These are phyloP conservation scores for Tulasnella sp. DNA, from an alignment of 768 basidiomycete genomes.

Conservation along the genomic window DNA sequence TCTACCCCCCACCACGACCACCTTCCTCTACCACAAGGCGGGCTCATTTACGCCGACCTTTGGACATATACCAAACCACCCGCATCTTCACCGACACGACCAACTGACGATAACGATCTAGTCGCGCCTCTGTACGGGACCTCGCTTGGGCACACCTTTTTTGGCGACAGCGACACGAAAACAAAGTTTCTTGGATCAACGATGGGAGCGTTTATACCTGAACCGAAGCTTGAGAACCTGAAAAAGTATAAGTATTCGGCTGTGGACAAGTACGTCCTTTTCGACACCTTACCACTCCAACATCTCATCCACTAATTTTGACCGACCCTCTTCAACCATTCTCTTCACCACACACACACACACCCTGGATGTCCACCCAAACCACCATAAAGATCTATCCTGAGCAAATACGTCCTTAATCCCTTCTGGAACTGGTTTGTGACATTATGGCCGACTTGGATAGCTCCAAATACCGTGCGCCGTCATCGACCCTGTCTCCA, in stretches of 20 bases:
- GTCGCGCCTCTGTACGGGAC: no score
- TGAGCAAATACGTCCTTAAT: conserved; percentile 63
- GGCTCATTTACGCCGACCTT: no score
- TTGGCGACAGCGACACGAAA: no score
- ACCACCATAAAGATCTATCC: conserved; percentile 45
- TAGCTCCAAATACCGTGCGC: conserved; percentile 84
- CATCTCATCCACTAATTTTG: background rate
- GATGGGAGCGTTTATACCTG: conserved; percentile 33
- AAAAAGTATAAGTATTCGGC: conserved; percentile 69
- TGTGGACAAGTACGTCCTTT: conserved; percentile 54
- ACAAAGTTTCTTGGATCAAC: no score
- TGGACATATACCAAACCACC: no score
- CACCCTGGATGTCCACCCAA: background rate
- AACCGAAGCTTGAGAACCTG: conserved; percentile 56
- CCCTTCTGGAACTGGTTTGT: conserved; percentile 91
- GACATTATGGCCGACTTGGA: conserved; percentile 66
- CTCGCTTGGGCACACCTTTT: no score
- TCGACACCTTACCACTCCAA: no score
- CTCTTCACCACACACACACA: conserved; percentile 10
- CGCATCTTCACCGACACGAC: no score
- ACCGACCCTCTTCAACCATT: background rate
- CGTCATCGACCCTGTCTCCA: background rate
- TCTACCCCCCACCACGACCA: no score
- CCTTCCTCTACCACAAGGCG: no score
- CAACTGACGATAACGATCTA: no score